Percentiles rank a stretch among this genome's conserved stretches.
phyloP scores from a whole-genome alignment of 176 grass and related monocot genomes.

The Oryza brachyantha region DNA sequence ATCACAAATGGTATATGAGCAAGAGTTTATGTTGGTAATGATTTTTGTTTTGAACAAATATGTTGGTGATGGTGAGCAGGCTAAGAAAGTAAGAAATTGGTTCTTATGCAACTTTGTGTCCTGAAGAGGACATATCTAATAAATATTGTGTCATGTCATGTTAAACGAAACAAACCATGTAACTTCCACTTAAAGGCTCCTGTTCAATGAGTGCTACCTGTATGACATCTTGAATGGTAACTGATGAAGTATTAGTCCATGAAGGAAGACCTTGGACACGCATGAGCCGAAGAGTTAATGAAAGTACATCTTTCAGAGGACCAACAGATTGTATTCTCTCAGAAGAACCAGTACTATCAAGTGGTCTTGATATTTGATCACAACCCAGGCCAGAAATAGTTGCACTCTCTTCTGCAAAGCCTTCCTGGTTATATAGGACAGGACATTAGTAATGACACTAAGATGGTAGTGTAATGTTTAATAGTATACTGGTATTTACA shows the following conservation, averaged over 20 bases:
- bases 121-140: not conserved
- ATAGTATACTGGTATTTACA: not conserved
- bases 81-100: conserved; percentile 16
- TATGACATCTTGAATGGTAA: conserved; percentile 81
- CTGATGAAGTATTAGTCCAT: conserved; percentile 66
- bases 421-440: conserved; percentile 30
- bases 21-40: not conserved
- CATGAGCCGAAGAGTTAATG: conserved; percentile 69
- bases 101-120: not conserved
- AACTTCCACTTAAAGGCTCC: not conserved
- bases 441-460: not conserved
- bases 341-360: conserved; percentile 33
- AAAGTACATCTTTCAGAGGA: conserved; percentile 39
- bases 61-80: not conserved
- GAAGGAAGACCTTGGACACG: conserved; percentile 76
- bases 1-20: not conserved
- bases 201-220: conserved; percentile 52
- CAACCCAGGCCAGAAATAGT: conserved; percentile 4
- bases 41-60: not conserved
- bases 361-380: conserved; percentile 22
- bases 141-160: not conserved
- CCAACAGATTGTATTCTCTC: conserved; percentile 26
- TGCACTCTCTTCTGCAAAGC: conserved; percentile 29
- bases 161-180: not conserved
- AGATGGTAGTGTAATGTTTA: not conserved